Percentiles rank a stretch among this genome's conserved stretches.
Conservation (phyloP, 2,329 filamentous ascomycete genomes). For the Parafenestella ontariensis region DNA sequence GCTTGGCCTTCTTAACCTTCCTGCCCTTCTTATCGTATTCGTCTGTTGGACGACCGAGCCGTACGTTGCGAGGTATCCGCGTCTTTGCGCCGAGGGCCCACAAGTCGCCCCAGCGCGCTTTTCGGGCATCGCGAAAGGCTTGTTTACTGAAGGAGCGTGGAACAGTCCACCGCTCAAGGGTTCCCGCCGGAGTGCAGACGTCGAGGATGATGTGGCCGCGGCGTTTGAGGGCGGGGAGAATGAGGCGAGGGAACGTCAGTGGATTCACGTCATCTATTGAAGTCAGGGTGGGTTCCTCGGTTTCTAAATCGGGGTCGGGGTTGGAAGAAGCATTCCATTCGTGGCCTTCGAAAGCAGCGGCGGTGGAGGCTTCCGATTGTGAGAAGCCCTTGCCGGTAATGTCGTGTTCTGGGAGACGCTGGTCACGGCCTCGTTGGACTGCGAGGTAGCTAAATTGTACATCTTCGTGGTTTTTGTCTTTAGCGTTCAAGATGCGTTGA, state of each 20-base stretch:
- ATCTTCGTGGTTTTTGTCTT: conserved; percentile 83
- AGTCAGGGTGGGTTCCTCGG: conserved; percentile 36
- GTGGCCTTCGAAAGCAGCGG: conserved; percentile 75
- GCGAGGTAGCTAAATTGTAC: conserved; percentile 89
- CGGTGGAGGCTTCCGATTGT: conserved; percentile 65
- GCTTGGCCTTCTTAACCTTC: conserved; percentile 42
- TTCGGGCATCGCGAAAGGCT: conserved; percentile 91
- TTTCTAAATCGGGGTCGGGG: conserved; percentile 17
- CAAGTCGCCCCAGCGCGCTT: conserved; percentile 88
- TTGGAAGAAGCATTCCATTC: conserved; percentile 44
- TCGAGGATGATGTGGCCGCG: conserved; percentile 89
- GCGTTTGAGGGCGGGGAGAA: conserved; percentile 85
- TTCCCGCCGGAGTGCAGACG: conserved; percentile 84
- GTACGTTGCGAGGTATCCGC: conserved; percentile 66
- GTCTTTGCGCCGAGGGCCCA: conserved; percentile 97
- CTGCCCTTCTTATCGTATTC: conserved; percentile 51
- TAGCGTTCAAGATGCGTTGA: conserved; percentile 74
- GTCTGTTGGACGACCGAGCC: conserved; percentile 61
- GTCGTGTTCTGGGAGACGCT: conserved; percentile 52
- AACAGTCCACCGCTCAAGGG: conserved; percentile 92
- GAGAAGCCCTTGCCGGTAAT: conserved; percentile 38
- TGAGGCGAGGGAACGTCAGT: conserved; percentile 76
- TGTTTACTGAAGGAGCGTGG: conserved; percentile 79
- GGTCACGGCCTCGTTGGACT: conserved; percentile 76
- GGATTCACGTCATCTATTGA: conserved; percentile 51